phyloP scores from a whole-genome alignment of 192 early-diverging fungal species.

The Lobulomyces angularis region DNA sequence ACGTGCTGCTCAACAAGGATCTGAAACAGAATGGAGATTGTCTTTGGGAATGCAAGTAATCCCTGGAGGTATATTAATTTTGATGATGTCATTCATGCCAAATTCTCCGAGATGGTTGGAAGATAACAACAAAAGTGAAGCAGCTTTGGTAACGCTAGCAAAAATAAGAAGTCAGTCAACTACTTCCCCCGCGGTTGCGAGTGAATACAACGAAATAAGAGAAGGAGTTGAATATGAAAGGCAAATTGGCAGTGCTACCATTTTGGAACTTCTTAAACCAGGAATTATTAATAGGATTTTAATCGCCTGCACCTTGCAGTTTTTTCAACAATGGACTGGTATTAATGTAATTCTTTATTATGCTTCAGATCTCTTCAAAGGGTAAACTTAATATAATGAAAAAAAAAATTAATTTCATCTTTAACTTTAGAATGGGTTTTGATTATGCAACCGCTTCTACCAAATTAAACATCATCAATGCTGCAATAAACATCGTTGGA shows the following conservation, averaged over 20 bases:
- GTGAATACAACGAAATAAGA: conserved; percentile 2
- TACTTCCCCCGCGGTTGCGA: neutral
- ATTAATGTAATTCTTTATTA: conserved; percentile 60
- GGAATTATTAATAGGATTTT: neutral
- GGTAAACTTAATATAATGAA: neutral
- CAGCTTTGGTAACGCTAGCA: neutral
- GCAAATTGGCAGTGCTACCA: neutral
- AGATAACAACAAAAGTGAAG: neutral
- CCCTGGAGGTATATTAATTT: neutral
- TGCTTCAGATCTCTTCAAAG: neutral
- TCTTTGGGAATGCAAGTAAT: conserved; percentile 1
- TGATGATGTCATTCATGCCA: conserved; percentile 1
- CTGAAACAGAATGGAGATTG: neutral
- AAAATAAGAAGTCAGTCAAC: neutral
- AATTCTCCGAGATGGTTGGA: conserved; percentile 2
- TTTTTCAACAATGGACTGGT: conserved; percentile 39
- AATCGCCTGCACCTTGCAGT: neutral
- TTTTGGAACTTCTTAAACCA: neutral
- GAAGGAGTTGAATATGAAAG: conserved; percentile 1
- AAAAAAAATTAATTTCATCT: no score
- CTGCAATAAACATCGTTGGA: conserved; percentile 56
- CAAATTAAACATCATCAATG: conserved; percentile 32
- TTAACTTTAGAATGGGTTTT: conserved; percentile 7
- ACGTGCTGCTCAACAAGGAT: neutral
- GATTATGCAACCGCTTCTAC: conserved; percentile 42